Evolutionary conservation across 495 filamentous ascomycete genomes (phyloP).

Genomic region (Sordaria brevicollis): DNA sequence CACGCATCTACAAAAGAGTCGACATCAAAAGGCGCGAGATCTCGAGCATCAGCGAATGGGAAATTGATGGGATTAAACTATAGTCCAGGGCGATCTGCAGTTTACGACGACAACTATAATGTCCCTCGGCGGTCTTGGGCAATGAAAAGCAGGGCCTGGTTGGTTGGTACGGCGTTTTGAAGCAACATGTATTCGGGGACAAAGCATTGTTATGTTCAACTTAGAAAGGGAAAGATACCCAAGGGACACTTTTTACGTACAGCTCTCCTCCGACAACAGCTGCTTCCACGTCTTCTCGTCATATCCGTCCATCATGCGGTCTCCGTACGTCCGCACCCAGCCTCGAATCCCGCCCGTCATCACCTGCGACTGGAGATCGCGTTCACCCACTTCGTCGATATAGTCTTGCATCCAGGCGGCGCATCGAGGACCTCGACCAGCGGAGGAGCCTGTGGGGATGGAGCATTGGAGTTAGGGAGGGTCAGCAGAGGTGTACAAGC

Average conservation of each 20-base stretch:
- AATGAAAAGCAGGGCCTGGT: not conserved
- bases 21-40: not conserved
- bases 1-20: not conserved
- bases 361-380: slow-evolving; percentile 30
- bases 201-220: not conserved
- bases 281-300: slow-evolving; percentile 35
- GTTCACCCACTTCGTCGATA: slow-evolving; percentile 20
- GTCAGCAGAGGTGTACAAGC: not conserved
- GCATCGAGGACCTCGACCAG: slow-evolving; percentile 34
- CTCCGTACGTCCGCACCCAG: slow-evolving; percentile 37
- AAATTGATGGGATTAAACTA: not conserved
- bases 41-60: not conserved
- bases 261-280: slow-evolving; percentile 18
- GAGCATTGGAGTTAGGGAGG: not conserved
- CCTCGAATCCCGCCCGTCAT: slow-evolving; percentile 39
- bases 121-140: not conserved
- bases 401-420: slow-evolving; percentile 40
- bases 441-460: slow-evolving; percentile 26
- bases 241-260: not conserved
- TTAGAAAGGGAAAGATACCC: slow-evolving; percentile 8
- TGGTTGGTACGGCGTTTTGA: slow-evolving; percentile 3
- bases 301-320: slow-evolving; percentile 36
- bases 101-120: not conserved
- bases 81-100: not conserved
- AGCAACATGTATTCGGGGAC: not conserved